phyloP scores from a whole-genome alignment of 164 flowering plant genomes.

The Vitis rupestris region DNA sequence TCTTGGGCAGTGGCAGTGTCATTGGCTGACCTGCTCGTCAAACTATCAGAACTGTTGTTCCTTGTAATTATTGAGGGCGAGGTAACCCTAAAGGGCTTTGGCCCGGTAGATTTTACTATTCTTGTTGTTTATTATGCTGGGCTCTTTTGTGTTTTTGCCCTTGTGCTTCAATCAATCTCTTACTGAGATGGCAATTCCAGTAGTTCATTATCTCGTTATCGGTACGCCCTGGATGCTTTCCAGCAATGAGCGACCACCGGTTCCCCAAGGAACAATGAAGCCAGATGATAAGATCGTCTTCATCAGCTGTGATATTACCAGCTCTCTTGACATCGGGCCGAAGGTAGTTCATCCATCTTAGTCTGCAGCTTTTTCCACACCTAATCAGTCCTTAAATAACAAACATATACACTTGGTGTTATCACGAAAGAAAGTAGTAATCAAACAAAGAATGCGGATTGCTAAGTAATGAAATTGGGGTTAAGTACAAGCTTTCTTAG shows the following conservation, averaged over 20 bases:
- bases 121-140: neutral
- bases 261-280: slow-evolving; percentile 21
- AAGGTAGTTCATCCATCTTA: slow-evolving; percentile 25
- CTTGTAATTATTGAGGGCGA: neutral
- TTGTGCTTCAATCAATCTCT: neutral
- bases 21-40: neutral
- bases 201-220: slow-evolving; percentile 27
- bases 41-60: neutral
- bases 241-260: slow-evolving; percentile 26
- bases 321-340: slow-evolving; percentile 16
- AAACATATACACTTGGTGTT: neutral
- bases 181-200: slow-evolving; percentile 16
- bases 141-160: neutral
- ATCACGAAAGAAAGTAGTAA: too few species aligned
- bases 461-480: too few species aligned
- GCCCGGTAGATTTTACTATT: neutral
- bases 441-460: too few species aligned
- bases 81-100: slow-evolving; percentile 5
- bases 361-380: slow-evolving; percentile 24
- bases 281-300: slow-evolving; percentile 19
- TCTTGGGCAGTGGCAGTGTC: neutral
- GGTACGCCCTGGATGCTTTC: slow-evolving; percentile 21
- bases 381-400: slow-evolving; percentile 12
- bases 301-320: slow-evolving; percentile 19
- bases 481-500: slow-evolving; percentile 11